A percentile compares a stretch with the other conserved stretches of the same genome.
Conservation (phyloP, 805 yeast species). For the Cyberlindnera suaveolens region DNA sequence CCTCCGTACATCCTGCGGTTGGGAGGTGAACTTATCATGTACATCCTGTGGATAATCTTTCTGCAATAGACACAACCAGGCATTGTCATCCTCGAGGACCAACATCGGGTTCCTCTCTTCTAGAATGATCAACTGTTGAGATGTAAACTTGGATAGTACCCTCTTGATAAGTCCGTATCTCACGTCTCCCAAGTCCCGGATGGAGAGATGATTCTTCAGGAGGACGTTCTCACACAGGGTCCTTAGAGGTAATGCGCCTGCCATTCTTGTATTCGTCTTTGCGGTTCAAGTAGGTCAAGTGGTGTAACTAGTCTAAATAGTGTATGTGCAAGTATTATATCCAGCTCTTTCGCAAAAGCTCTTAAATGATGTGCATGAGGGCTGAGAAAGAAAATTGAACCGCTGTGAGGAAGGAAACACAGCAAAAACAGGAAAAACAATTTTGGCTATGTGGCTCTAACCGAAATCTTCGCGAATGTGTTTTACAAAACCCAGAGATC, state of each 20-base stretch:
- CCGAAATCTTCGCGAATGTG: no score
- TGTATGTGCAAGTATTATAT: no score
- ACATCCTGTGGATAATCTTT: constrained; percentile 31
- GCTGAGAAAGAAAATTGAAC: no score
- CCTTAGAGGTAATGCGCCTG: constrained; percentile 12
- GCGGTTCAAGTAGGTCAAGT: no score
- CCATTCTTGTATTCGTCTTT: not conserved
- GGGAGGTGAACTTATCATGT: constrained; percentile 25
- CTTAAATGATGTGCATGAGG: no score
- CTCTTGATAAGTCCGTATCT: constrained; percentile 27
- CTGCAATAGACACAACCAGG: constrained; percentile 28
- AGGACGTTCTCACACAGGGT: constrained; percentile 20
- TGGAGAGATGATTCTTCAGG: constrained; percentile 11
- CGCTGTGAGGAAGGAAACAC: no score
- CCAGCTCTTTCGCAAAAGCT: no score
- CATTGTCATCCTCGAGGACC: constrained; percentile 32
- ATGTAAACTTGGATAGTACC: constrained; percentile 24
- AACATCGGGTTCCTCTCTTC: constrained; percentile 27
- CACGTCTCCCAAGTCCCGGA: constrained; percentile 25
- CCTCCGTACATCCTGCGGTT: constrained; percentile 11
- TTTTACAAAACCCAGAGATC: no score
- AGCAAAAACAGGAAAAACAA: no score
- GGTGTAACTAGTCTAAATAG: no score
- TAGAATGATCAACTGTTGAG: constrained; percentile 27
- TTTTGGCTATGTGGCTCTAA: no score